phyloP scores from a whole-genome alignment of 176 grass and related monocot species.

The Bothriochloa decipiens region DNA sequence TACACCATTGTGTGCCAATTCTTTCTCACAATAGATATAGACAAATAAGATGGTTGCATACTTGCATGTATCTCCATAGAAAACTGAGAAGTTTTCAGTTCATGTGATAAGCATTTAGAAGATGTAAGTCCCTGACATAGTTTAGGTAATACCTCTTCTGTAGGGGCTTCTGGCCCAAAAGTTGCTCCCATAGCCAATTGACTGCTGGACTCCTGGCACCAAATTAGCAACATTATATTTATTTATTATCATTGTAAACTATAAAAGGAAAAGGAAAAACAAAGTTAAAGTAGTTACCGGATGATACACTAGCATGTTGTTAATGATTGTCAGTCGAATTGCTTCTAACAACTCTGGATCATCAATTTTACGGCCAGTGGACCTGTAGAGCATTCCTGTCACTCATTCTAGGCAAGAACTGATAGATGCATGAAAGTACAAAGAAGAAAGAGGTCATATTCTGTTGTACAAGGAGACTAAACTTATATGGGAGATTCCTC shows the following conservation, averaged over 20 bases:
- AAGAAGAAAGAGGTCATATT: slow-evolving; percentile 43
- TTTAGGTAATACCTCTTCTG: slow-evolving; percentile 55
- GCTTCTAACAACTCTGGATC: slow-evolving; percentile 96
- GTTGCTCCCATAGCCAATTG: slow-evolving; percentile 95
- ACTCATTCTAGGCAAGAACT: slow-evolving; percentile 63
- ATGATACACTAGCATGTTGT: slow-evolving; percentile 91
- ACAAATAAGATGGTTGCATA: slow-evolving; percentile 14
- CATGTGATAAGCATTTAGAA: slow-evolving; percentile 28
- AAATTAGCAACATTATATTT: slow-evolving; percentile 27
- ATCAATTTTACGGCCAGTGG: slow-evolving; percentile 89
- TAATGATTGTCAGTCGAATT: slow-evolving; percentile 94
- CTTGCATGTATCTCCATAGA: slow-evolving; percentile 10
- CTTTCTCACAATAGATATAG: slow-evolving; percentile 10
- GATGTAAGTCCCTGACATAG: not conserved
- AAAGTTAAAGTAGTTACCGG: slow-evolving; percentile 62
- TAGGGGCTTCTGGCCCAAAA: slow-evolving; percentile 80
- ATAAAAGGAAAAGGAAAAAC: slow-evolving; percentile 17
- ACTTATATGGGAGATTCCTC: slow-evolving; percentile 40
- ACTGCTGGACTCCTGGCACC: slow-evolving; percentile 83
- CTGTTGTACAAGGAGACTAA: slow-evolving; percentile 31
- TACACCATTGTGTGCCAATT: slow-evolving; percentile 1
- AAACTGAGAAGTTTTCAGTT: not conserved
- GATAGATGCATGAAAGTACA: slow-evolving; percentile 48
- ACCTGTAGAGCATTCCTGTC: slow-evolving; percentile 75
- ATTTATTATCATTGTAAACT: not conserved